Evolutionary conservation across 306 rosid species (phyloP).

Genomic region (Neltuma alba): DNA sequence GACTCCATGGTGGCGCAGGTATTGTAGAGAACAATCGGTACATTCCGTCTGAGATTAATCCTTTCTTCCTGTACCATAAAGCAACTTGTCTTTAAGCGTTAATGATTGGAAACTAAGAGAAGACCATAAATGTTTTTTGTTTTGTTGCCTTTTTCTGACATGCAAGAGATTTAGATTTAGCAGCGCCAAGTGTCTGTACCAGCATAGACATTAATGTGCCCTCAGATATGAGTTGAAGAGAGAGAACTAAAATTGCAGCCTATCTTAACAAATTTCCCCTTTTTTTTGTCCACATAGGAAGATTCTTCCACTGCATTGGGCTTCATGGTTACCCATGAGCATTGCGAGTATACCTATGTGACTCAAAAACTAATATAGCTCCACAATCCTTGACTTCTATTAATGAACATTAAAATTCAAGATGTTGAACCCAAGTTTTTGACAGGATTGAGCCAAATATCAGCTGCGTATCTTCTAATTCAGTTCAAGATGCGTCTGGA

Average conservation of each 20-base stretch:
- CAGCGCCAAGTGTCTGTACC: neutral
- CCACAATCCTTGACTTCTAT: slow-evolving; percentile 21
- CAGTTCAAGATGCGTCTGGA: slow-evolving; percentile 37
- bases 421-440: slow-evolving; percentile 24
- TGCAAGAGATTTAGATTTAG: neutral
- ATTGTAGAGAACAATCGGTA: slow-evolving; percentile 39
- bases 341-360: neutral
- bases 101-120: too few species aligned
- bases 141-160: neutral
- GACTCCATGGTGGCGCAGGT: slow-evolving; percentile 49
- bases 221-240: neutral
- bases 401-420: slow-evolving; percentile 1
- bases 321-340: neutral
- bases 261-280: slow-evolving; percentile 11
- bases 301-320: slow-evolving; percentile 1
- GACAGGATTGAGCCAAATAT: slow-evolving; percentile 49
- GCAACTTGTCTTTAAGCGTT: neutral
- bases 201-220: neutral
- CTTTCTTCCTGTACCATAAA: neutral
- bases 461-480: slow-evolving; percentile 31
- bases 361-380: slow-evolving; percentile 2
- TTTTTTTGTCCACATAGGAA: neutral
- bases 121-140: neutral
- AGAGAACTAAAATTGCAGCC: neutral
- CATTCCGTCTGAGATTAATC: slow-evolving; percentile 50